Conservation (phyloP, 2,329 filamentous ascomycete species). For the Triangularia verruculosa region DNA sequence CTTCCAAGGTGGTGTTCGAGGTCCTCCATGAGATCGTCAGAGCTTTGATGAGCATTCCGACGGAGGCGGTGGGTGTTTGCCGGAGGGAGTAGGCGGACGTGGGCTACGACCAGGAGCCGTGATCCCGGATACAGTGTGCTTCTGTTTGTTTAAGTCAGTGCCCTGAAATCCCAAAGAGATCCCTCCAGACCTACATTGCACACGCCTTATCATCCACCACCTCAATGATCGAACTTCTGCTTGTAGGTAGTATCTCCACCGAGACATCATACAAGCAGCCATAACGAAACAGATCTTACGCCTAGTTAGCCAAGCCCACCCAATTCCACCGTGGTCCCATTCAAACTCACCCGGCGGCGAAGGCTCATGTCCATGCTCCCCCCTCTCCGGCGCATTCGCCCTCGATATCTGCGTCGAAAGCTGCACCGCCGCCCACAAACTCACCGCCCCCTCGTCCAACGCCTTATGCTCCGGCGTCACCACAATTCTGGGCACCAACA, state of each 20-base stretch:
- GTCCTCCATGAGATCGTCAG: constrained; percentile 57
- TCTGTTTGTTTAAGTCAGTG: neutral
- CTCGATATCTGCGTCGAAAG: constrained; percentile 41
- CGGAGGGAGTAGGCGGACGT: constrained; percentile 38
- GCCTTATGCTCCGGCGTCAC: constrained; percentile 43
- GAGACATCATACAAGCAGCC: constrained; percentile 50
- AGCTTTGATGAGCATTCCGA: constrained; percentile 38
- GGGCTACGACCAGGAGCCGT: constrained; percentile 47
- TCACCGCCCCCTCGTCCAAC: constrained; percentile 34
- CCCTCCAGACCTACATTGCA: constrained; percentile 35
- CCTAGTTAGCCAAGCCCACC: constrained; percentile 3
- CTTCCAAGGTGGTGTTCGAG: constrained; percentile 56
- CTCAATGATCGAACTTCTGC: constrained; percentile 42
- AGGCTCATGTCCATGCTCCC: neutral
- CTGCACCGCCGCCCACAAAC: constrained; percentile 51
- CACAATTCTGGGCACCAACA: constrained; percentile 43
- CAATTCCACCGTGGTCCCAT: neutral
- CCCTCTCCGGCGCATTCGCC: constrained; percentile 10
- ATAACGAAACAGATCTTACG: constrained; percentile 39
- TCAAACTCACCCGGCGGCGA: constrained; percentile 19
- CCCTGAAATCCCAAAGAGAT: neutral
- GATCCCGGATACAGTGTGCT: constrained; percentile 38
- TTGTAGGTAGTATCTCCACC: constrained; percentile 44
- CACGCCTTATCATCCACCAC: constrained; percentile 45
- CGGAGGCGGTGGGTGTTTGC: constrained; percentile 11